Percentiles rank a stretch among this genome's conserved stretches.
These are phyloP conservation scores for Scedosporium boydii DNA, from an alignment of 2,329 filamentous ascomycete genomes.

Conservation along the genomic window DNA sequence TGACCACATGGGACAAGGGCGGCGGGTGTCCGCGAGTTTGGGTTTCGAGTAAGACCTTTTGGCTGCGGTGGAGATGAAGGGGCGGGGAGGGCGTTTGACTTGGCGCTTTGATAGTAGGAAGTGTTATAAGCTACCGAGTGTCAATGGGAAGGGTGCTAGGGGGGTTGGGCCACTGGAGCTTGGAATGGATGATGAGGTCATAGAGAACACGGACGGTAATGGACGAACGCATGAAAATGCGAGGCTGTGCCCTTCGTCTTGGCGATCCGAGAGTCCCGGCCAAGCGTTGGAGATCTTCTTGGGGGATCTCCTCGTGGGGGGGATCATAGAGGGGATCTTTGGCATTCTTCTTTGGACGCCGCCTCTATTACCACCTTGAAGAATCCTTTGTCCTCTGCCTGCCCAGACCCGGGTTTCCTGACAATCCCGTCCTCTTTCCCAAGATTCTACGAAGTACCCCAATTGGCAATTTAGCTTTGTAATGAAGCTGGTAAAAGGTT, in stretches of 20 bases:
- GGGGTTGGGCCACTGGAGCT: too few species aligned
- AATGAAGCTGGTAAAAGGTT: too few species aligned
- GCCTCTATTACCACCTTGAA: too few species aligned
- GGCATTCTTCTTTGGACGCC: neutral
- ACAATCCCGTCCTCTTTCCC: too few species aligned
- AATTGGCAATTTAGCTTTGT: too few species aligned
- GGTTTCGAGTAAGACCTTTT: conserved; percentile 1
- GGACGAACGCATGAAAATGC: neutral
- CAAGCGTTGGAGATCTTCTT: neutral
- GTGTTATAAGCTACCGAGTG: neutral
- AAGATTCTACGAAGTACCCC: too few species aligned
- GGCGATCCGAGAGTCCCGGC: neutral
- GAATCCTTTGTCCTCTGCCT: too few species aligned
- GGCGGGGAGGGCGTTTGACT: neutral
- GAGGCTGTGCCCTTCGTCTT: neutral
- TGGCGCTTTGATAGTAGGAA: neutral
- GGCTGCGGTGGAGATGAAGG: neutral
- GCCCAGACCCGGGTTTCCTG: too few species aligned
- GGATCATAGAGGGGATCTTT: neutral
- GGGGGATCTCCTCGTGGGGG: neutral
- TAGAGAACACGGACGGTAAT: neutral
- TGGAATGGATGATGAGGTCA: neutral
- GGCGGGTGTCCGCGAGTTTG: neutral
- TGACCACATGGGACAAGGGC: too few species aligned
- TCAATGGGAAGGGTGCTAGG: too few species aligned